Evolutionary conservation across 805 yeast species (phyloP).

Genomic region (Starmerella tilneyi): DNA sequence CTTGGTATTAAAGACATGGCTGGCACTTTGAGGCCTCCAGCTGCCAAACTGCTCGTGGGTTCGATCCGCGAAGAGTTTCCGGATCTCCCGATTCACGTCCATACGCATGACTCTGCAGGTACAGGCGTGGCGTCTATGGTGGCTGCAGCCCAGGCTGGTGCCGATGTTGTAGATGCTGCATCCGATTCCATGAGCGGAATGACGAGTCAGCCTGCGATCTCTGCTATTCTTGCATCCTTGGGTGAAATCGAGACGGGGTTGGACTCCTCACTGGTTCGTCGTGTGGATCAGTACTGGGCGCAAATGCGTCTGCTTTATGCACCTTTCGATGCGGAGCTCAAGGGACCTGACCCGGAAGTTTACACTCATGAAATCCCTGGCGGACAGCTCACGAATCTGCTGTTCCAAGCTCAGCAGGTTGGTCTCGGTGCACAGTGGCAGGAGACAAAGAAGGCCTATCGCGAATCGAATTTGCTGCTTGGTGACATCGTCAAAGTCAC

Average conservation of each 20-base stretch:
- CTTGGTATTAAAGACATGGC: constrained; percentile 99
- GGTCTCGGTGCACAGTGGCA: constrained; percentile 96
- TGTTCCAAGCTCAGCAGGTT: constrained; percentile 98
- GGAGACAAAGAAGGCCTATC: constrained; percentile 89
- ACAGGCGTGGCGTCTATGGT: constrained; percentile 97
- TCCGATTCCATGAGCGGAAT: constrained; percentile 95
- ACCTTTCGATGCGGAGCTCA: constrained; percentile 94
- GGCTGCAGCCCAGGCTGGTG: constrained; percentile 91
- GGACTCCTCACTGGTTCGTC: constrained; percentile 56
- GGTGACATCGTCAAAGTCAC: constrained; percentile 98
- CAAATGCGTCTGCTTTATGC: constrained; percentile 95
- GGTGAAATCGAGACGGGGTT: constrained; percentile 73
- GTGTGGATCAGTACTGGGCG: constrained; percentile 92
- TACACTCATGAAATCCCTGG: constrained; percentile 98
- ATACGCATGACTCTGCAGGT: constrained; percentile 99
- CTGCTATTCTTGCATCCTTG: constrained; percentile 82
- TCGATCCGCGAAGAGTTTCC: constrained; percentile 80
- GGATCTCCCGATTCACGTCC: constrained; percentile 92
- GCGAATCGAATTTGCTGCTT: constrained; percentile 75
- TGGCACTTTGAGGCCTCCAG: constrained; percentile 93
- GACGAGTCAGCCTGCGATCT: constrained; percentile 95
- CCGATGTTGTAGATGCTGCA: constrained; percentile 96
- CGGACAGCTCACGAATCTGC: constrained; percentile 94
- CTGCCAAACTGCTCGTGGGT: constrained; percentile 73
- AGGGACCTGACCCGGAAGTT: constrained; percentile 99